Evolutionary conservation across 2,329 filamentous ascomycete genomes (phyloP).

Genomic region (Septoria petroselini): DNA sequence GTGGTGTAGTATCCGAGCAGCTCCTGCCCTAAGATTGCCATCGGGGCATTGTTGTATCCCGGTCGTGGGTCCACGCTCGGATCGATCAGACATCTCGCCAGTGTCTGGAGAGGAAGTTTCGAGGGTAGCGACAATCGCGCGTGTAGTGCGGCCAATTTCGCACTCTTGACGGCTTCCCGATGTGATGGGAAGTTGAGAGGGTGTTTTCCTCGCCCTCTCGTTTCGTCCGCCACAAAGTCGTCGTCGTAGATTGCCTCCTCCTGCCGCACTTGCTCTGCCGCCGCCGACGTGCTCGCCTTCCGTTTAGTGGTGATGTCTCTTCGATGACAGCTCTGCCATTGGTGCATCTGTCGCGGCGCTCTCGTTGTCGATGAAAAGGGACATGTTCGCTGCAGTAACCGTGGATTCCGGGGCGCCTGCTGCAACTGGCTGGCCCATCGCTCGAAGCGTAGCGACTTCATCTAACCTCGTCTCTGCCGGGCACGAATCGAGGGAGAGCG

Average conservation of each 20-base stretch:
- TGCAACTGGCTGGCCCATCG: conserved; percentile 61
- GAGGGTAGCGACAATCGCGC: conserved; percentile 79
- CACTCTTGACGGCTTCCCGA: conserved; percentile 60
- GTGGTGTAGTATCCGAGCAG: conserved; percentile 84
- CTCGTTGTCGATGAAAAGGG: conserved; percentile 24
- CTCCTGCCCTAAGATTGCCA: conserved; percentile 76
- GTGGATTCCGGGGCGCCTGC: conserved; percentile 47
- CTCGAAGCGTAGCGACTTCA: conserved; percentile 53
- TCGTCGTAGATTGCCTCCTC: conserved; percentile 11
- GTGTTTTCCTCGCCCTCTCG: conserved; percentile 19
- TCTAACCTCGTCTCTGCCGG: conserved; percentile 25
- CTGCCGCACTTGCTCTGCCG: conserved; percentile 24
- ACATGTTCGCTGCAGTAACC: conserved; percentile 34
- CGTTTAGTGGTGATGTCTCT: conserved; percentile 11
- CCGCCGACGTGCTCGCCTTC: conserved; percentile 29
- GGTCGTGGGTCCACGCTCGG: conserved; percentile 75
- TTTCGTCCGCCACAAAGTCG: conserved; percentile 27
- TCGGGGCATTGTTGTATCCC: conserved; percentile 82
- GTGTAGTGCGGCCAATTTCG: conserved; percentile 89
- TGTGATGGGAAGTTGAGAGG: conserved; percentile 34
- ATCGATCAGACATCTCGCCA: conserved; percentile 83
- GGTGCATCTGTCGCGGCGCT: conserved; percentile 21
- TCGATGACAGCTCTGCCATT: conserved; percentile 23
- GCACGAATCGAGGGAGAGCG: neutral
- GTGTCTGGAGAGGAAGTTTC: conserved; percentile 78